Conservation (phyloP, 192 early-diverging fungal genomes). For the Coemansia sp. region DNA sequence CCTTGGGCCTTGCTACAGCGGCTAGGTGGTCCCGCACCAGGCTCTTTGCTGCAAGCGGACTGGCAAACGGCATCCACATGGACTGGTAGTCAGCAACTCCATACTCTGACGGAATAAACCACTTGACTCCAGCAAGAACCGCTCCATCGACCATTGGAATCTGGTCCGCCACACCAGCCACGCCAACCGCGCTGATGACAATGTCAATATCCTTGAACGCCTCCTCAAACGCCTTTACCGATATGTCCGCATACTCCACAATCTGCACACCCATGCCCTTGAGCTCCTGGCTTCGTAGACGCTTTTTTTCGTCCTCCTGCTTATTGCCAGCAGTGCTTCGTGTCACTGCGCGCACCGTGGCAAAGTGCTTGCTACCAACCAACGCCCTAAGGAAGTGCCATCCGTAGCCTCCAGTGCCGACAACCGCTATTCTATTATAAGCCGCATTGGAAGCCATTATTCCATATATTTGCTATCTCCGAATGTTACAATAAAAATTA, state of each 20-base stretch:
- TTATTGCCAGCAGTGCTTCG: constrained; percentile 1
- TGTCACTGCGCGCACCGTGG: constrained; percentile 36
- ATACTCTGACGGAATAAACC: constrained; percentile 52
- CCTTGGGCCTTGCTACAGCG: constrained; percentile 7
- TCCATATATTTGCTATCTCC: too few species aligned
- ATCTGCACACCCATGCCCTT: constrained; percentile 22
- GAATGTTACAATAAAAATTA: too few species aligned
- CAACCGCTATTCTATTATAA: constrained; percentile 39
- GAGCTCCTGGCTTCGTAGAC: constrained; percentile 15
- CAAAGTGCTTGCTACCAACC: constrained; percentile 14
- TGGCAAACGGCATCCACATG: constrained; percentile 33
- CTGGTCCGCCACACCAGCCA: constrained; percentile 25
- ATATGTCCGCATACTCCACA: constrained; percentile 11
- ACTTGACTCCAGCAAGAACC: constrained; percentile 34
- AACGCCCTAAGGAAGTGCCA: constrained; percentile 35
- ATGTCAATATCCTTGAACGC: constrained; percentile 33
- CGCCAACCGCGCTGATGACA: constrained; percentile 36
- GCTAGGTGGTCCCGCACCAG: constrained; percentile 25
- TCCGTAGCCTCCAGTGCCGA: constrained; percentile 41
- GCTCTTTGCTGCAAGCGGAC: constrained; percentile 36
- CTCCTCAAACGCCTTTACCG: constrained; percentile 10
- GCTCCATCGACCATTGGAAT: constrained; percentile 46
- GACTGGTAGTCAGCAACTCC: constrained; percentile 38
- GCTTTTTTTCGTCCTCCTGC: constrained; percentile 14
- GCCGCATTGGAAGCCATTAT: constrained; percentile 2